phyloP scores from a whole-genome alignment of 805 yeast species.

The Candida stauntonica region DNA sequence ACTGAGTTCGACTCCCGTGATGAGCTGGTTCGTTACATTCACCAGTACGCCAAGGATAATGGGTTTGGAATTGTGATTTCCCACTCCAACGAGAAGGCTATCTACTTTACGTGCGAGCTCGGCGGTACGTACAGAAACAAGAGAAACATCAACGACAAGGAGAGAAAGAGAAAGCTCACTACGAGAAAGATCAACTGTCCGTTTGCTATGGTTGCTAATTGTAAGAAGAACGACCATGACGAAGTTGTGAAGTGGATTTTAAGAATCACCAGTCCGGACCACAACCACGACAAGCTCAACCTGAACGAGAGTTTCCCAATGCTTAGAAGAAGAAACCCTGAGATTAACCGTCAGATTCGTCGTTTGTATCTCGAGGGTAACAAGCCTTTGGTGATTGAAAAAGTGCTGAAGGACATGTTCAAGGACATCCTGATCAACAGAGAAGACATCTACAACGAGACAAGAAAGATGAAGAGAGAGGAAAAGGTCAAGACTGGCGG shows the following conservation, averaged over 20 bases:
- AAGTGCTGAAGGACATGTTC: constrained; percentile 23
- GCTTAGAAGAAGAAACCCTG: constrained; percentile 31
- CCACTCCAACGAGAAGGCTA: constrained; percentile 30
- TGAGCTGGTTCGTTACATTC: constrained; percentile 25
- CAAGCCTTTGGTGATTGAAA: constrained; percentile 28
- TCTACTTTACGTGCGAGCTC: constrained; percentile 29
- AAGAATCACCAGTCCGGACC: constrained; percentile 26
- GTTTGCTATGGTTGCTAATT: constrained; percentile 29
- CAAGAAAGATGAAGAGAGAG: constrained; percentile 31
- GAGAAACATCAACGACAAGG: constrained; percentile 29
- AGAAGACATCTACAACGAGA: constrained; percentile 30
- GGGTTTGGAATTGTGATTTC: constrained; percentile 31
- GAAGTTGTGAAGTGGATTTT: constrained; percentile 26
- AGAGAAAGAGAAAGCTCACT: constrained; percentile 28
- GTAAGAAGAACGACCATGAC: constrained; percentile 27
- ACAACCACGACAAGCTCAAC: constrained; percentile 28
- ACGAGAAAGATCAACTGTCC: constrained; percentile 30
- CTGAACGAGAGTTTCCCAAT: constrained; percentile 28
- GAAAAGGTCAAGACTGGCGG: constrained; percentile 20
- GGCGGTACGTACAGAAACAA: constrained; percentile 30
- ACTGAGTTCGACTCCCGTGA: constrained; percentile 24
- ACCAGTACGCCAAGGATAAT: constrained; percentile 27
- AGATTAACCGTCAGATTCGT: constrained; percentile 29
- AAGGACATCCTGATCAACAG: constrained; percentile 27
- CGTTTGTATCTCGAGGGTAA: constrained; percentile 28